Evolutionary conservation across 768 basidiomycete genomes (phyloP).

Genomic region (Hypholoma sublateritium): DNA sequence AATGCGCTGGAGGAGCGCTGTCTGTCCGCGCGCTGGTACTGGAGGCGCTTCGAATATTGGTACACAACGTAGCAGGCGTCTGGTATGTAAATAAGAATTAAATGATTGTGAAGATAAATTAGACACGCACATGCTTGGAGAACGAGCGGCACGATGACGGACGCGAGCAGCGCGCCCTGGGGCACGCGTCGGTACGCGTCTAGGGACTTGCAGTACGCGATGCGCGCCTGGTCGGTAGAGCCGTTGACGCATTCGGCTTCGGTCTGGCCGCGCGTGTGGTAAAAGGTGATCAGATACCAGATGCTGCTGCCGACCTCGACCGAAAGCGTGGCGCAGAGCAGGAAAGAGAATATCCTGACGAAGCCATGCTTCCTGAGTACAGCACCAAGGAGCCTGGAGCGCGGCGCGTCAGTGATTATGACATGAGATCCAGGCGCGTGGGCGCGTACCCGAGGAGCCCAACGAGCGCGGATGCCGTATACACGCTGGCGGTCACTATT

Average conservation of each 20-base stretch:
- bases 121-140: conserved; percentile 36
- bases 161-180: conserved; percentile 30
- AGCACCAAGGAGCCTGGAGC: conserved; percentile 37
- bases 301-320: conserved; percentile 31
- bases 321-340: conserved; percentile 28
- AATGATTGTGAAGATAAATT: background rate
- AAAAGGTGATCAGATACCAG: conserved; percentile 33
- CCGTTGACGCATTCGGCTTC: conserved; percentile 29
- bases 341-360: conserved; percentile 31
- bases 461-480: conserved; percentile 31
- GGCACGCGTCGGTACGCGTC: conserved; percentile 24
- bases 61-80: conserved; percentile 39
- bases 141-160: conserved; percentile 34
- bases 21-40: conserved; percentile 24
- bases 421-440: conserved; percentile 1
- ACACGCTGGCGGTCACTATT: conserved; percentile 32
- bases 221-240: conserved; percentile 21
- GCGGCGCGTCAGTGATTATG: background rate
- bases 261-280: conserved; percentile 23
- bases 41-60: conserved; percentile 33
- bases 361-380: conserved; percentile 36
- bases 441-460: conserved; percentile 32
- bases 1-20: conserved; percentile 19
- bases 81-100: conserved; percentile 13
- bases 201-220: conserved; percentile 29